A percentile compares a stretch with the other conserved stretches of the same genome.
These are phyloP conservation scores for Raffaelea ambrosiae DNA, from an alignment of 2,329 filamentous ascomycete species.

Conservation along the genomic window DNA sequence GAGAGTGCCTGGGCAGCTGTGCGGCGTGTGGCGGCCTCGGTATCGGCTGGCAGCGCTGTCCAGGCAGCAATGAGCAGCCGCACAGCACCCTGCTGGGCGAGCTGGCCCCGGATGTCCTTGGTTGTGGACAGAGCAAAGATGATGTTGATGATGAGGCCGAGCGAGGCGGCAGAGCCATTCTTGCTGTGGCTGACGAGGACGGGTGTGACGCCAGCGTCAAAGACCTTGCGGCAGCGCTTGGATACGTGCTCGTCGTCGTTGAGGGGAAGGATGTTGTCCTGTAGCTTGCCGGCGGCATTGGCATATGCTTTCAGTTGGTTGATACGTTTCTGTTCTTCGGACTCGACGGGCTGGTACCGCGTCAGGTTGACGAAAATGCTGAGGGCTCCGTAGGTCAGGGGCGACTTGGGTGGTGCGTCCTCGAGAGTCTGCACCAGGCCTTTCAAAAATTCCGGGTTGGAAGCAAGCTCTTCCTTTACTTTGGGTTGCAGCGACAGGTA, in stretches of 20 bases:
- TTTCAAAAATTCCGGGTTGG: slow-evolving; percentile 59
- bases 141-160: slow-evolving; percentile 67
- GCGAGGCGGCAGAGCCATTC: slow-evolving; percentile 59
- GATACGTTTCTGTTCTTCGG: slow-evolving; percentile 84
- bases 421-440: slow-evolving; percentile 57
- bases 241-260: slow-evolving; percentile 70
- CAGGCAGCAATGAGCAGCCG: slow-evolving; percentile 70
- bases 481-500: slow-evolving; percentile 81
- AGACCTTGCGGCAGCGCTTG: slow-evolving; percentile 66
- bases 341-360: slow-evolving; percentile 64
- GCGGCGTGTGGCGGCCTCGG: slow-evolving; percentile 35
- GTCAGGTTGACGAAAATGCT: slow-evolving; percentile 84
- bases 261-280: slow-evolving; percentile 48
- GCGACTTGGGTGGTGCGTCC: slow-evolving; percentile 53
- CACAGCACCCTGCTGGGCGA: slow-evolving; percentile 90
- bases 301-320: slow-evolving; percentile 90
- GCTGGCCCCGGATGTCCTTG: slow-evolving; percentile 63
- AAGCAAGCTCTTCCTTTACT: slow-evolving; percentile 72
- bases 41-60: slow-evolving; percentile 46
- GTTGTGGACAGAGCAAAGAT: slow-evolving; percentile 69
- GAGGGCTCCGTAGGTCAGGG: slow-evolving; percentile 74
- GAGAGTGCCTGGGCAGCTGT: slow-evolving; percentile 73
- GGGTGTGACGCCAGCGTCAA: slow-evolving; percentile 70
- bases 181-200: slow-evolving; percentile 70
- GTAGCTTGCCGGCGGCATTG: slow-evolving; percentile 63